Base-by-base conservation (phyloP, 208 protist species). In the Crithidia bombi region DNA sequence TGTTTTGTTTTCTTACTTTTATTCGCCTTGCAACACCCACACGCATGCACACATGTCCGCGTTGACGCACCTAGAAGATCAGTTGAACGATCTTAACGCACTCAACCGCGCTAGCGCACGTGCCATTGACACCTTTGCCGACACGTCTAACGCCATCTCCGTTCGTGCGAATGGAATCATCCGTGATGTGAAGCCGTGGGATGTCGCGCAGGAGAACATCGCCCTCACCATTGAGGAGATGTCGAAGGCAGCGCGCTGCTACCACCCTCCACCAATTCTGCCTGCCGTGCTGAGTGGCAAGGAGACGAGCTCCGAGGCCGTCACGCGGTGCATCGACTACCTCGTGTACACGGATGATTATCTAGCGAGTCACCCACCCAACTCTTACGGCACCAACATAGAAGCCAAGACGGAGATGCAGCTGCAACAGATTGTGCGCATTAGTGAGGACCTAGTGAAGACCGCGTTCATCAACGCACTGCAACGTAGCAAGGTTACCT, bases 121-220 rank as follows among this genome's bases (percentile, higher is more conserved):
- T 46, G 81, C 82, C 5, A 82, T 96, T 32, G 91, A 96, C 69
- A 81, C 73, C 49, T 92, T 96, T 68, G 84, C 91, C n/a, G 88
- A 93, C 65, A 90, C 83, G 3, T 92, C 91, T 12, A 83, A 83
- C 43, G 78, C 79, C 55, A 93, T 96, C 62, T 73, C 84, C 5
- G 44, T 82, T 14, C 80, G 88, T 3, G 85, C 85, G 3, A 82
- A 81, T 14, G 79, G 81, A 23, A 96, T 96, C 25, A 81, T 83
- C 15, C 73, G 75, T 23, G 88, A 96, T 62, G 87, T 96, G 4
- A 82, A 85, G 62, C 86, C 86, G 65, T 96, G 91, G 88, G 86
- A 92, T 73, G 66, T 91, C n/a, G 87, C 91, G 17, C 82, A 90
- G 73, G 91, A 96, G 62, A 93, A 96, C 65, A 93, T 96, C 43